These are phyloP conservation scores for Hura crepitans DNA, from an alignment of 441 rosid genomes.

Conservation along the genomic window DNA sequence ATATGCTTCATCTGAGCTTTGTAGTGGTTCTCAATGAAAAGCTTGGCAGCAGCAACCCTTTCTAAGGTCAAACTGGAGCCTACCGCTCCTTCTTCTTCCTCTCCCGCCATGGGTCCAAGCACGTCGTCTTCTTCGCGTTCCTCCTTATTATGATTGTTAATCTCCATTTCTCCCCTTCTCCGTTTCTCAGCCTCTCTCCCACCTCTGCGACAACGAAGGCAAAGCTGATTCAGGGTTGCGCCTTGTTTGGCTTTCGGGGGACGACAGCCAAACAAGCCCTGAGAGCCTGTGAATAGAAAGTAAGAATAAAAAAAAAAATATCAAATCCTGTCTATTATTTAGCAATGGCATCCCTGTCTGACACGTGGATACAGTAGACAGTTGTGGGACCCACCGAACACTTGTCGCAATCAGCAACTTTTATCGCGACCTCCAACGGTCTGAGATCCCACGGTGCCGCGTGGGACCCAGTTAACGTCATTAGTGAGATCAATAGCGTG, in stretches of 20 bases:
- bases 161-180: slow-evolving; percentile 29
- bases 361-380: slow-evolving; percentile 26
- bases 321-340: not conserved
- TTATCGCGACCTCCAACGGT: not conserved
- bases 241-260: slow-evolving; percentile 16
- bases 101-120: slow-evolving; percentile 23
- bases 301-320: slow-evolving; percentile 10
- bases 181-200: not conserved
- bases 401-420: not conserved
- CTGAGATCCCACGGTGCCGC: not conserved
- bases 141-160: slow-evolving; percentile 18
- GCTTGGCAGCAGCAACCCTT: slow-evolving; percentile 88
- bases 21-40: slow-evolving; percentile 86
- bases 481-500: not conserved
- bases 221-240: slow-evolving; percentile 22
- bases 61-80: slow-evolving; percentile 79
- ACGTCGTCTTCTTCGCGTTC: slow-evolving; percentile 29
- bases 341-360: not conserved
- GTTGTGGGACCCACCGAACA: not conserved
- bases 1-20: slow-evolving; percentile 78
- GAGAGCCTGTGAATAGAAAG: too few relatives aligned
- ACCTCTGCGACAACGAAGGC: slow-evolving; percentile 31
- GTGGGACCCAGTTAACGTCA: not conserved
- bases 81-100: slow-evolving; percentile 45
- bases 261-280: not conserved